phyloP scores from a whole-genome alignment of 2,329 filamentous ascomycete species.

The Xylariaceae sp. region DNA sequence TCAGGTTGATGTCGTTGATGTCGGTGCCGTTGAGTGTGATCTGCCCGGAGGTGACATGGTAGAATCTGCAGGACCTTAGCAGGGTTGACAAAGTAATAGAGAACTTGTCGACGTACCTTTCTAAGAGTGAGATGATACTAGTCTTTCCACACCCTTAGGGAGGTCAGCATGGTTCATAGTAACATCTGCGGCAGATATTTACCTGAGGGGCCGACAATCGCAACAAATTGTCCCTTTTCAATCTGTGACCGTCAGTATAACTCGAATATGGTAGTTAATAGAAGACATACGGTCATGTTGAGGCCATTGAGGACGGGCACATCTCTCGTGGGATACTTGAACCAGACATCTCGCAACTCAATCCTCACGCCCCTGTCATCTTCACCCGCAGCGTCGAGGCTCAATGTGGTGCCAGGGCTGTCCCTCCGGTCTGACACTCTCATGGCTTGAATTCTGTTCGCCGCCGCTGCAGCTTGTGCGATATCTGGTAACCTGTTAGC shows the following conservation, averaged over 20 bases:
- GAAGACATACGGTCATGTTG: constrained; percentile 44
- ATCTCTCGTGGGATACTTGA: constrained; percentile 56
- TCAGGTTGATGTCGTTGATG: constrained; percentile 53
- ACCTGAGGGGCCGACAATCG: constrained; percentile 64
- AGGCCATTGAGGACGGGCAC: constrained; percentile 54
- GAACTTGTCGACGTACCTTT: constrained; percentile 36
- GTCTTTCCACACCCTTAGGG: constrained; percentile 57
- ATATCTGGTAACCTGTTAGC: constrained; percentile 37
- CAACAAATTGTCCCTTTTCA: constrained; percentile 63
- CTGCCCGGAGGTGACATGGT: constrained; percentile 57
- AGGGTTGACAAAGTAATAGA: background rate
- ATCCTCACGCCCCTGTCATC: constrained; percentile 48
- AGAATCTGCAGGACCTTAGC: constrained; percentile 46
- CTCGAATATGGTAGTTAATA: background rate
- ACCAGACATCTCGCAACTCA: constrained; percentile 52
- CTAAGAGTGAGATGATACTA: constrained; percentile 60
- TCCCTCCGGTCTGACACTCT: constrained; percentile 37
- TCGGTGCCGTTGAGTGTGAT: constrained; percentile 60
- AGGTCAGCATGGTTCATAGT: constrained; percentile 13
- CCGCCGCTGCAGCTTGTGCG: constrained; percentile 52
- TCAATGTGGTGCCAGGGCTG: constrained; percentile 24
- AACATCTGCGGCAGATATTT: constrained; percentile 1
- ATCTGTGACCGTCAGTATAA: constrained; percentile 34
- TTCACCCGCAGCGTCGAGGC: constrained; percentile 36
- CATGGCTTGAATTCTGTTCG: constrained; percentile 52